Evolutionary conservation across 352 stramenopile species (phyloP).

Genomic region (Globisporangium okanoganense): DNA sequence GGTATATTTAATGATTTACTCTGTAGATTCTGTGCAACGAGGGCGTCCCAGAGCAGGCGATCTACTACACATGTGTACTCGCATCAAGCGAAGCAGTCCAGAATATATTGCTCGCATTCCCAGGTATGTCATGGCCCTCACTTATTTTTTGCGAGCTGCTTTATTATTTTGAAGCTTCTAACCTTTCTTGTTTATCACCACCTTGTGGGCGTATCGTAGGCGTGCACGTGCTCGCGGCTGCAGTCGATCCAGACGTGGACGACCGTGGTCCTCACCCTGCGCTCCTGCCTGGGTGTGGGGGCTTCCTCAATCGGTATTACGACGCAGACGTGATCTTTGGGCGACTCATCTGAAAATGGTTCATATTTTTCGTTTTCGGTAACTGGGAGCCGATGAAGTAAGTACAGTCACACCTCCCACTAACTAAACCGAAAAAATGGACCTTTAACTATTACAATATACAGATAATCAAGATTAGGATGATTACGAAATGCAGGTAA

Average conservation of each 20-base stretch:
- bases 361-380: too few relatives aligned
- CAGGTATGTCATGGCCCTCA: not conserved
- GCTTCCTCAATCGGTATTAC: constrained; percentile 12
- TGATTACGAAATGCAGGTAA: too few relatives aligned
- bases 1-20: not conserved
- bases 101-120: not conserved
- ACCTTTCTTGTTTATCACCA: not conserved
- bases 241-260: constrained; percentile 2
- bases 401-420: too few relatives aligned
- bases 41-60: constrained; percentile 8
- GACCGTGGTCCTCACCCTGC: not conserved
- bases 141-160: not conserved
- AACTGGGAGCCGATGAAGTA: too few relatives aligned
- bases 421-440: too few relatives aligned
- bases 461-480: too few relatives aligned
- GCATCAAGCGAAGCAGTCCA: constrained; percentile 7
- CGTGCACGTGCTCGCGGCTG: not conserved
- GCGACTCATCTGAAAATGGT: constrained; percentile 8
- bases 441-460: too few relatives aligned
- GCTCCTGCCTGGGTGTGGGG: constrained; percentile 5
- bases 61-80: constrained; percentile 13
- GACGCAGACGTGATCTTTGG: not conserved
- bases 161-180: not conserved
- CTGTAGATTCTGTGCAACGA: constrained; percentile 10
- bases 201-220: not conserved